These are phyloP conservation scores for Bauhinia variegata DNA, from an alignment of 306 rosid genomes.

Conservation along the genomic window DNA sequence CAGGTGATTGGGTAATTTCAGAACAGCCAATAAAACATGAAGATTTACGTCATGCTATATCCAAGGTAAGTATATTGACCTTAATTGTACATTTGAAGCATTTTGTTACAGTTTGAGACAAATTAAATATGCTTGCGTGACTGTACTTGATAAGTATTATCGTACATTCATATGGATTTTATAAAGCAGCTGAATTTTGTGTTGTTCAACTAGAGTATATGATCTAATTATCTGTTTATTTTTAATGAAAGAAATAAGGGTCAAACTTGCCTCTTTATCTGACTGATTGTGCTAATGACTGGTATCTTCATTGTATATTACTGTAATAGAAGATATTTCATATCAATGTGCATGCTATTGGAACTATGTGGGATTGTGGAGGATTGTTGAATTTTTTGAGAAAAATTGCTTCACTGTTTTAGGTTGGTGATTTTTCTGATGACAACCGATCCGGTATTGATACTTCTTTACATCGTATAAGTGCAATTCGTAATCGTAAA, in stretches of 20 bases:
- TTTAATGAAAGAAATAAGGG: not conserved
- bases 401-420: slow-evolving; percentile 23
- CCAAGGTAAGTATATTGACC: slow-evolving; percentile 59
- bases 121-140: not conserved
- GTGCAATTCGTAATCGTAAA: slow-evolving; percentile 94
- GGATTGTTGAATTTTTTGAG: not conserved
- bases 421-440: slow-evolving; percentile 98
- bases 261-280: slow-evolving; percentile 9
- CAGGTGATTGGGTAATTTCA: slow-evolving; percentile 89
- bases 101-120: not conserved
- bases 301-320: not conserved
- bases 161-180: not conserved
- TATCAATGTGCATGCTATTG: not conserved
- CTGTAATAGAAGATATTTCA: not conserved
- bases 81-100: slow-evolving; percentile 2
- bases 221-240: slow-evolving; percentile 17
- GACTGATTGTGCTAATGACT: slow-evolving; percentile 17
- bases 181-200: slow-evolving; percentile 14
- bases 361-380: slow-evolving; percentile 13
- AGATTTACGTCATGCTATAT: slow-evolving; percentile 79
- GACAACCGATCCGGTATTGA: slow-evolving; percentile 97
- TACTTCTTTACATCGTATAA: slow-evolving; percentile 90
- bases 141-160: not conserved
- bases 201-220: not conserved
- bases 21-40: slow-evolving; percentile 58